Percentiles rank a stretch among this genome's conserved stretches.
Conservation (phyloP, 2,329 filamentous ascomycete genomes). For the Calonectria leucothoes region DNA sequence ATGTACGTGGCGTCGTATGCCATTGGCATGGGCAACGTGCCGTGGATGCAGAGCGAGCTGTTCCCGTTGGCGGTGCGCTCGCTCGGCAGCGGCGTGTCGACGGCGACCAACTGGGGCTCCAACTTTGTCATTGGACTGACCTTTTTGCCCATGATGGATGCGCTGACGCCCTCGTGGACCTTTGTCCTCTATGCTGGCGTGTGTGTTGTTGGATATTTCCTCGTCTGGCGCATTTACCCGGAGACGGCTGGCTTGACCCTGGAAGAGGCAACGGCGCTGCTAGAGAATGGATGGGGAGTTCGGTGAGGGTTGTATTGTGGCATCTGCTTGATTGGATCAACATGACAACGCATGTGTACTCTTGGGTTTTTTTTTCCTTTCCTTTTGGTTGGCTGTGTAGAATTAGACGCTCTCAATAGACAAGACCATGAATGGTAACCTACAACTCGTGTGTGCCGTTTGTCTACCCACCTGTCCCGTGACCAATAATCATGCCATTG, state of each 20-base stretch:
- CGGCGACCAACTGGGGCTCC: slow-evolving; percentile 86
- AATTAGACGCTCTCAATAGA: slow-evolving; percentile 9
- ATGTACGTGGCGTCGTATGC: slow-evolving; percentile 89
- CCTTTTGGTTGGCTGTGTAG: not conserved
- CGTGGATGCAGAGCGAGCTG: slow-evolving; percentile 95
- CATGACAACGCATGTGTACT: not conserved
- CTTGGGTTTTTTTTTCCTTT: not conserved
- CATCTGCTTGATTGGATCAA: not conserved
- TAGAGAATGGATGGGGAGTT: slow-evolving; percentile 81
- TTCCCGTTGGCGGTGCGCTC: slow-evolving; percentile 83
- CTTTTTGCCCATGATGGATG: slow-evolving; percentile 88
- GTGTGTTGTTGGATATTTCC: slow-evolving; percentile 75
- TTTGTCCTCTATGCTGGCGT: slow-evolving; percentile 84
- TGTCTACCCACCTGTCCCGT: not conserved
- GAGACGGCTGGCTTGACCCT: slow-evolving; percentile 86
- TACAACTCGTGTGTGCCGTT: not conserved
- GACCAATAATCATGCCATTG: not conserved
- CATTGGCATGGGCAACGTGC: slow-evolving; percentile 88
- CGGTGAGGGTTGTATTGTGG: slow-evolving; percentile 48
- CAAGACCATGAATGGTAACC: not conserved
- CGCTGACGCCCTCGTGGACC: slow-evolving; percentile 77
- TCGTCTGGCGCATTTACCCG: slow-evolving; percentile 82
- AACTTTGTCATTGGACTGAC: slow-evolving; percentile 90
- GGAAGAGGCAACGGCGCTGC: slow-evolving; percentile 80
- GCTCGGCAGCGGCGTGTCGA: slow-evolving; percentile 77